Evolutionary conservation across 139 green algal species (phyloP).

Genomic region (Closterium sp.): DNA sequence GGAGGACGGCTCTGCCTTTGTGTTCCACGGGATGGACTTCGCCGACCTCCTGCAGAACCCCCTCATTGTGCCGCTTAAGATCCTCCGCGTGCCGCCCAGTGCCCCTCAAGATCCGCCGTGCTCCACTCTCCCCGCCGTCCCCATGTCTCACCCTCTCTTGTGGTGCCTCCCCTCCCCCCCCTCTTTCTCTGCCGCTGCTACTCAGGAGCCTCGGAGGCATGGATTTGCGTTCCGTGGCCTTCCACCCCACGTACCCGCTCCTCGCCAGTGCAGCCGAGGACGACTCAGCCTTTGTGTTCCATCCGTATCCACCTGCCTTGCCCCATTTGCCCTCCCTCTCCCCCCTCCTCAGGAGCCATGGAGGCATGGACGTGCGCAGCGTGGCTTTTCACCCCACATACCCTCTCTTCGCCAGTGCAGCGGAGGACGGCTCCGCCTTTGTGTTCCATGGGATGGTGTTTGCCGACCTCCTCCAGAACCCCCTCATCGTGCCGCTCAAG

Average conservation of each 20-base stretch:
- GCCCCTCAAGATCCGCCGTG: too few species aligned
- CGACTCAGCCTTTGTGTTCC: slow-evolving; percentile 76
- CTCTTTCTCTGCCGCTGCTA: background rate
- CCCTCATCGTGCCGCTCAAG: slow-evolving; percentile 90
- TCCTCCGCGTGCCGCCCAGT: too few species aligned
- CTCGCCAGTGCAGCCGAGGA: slow-evolving; percentile 85
- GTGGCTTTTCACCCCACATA: slow-evolving; percentile 86
- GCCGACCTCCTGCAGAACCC: slow-evolving; percentile 90
- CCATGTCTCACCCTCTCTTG: background rate
- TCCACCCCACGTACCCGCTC: slow-evolving; percentile 85
- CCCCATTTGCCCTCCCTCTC: background rate
- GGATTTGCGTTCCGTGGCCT: slow-evolving; percentile 72
- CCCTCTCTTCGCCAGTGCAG: slow-evolving; percentile 83
- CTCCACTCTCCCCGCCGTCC: too few species aligned
- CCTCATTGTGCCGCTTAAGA: slow-evolving; percentile 85
- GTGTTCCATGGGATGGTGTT: slow-evolving; percentile 95
- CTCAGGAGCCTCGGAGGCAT: slow-evolving; percentile 60
- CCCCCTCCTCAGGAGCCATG: slow-evolving; percentile 42
- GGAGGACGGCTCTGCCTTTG: slow-evolving; percentile 78
- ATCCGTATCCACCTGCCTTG: slow-evolving; percentile 39
- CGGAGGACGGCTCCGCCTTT: slow-evolving; percentile 80
- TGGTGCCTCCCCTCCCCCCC: background rate
- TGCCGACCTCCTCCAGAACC: slow-evolving; percentile 90
- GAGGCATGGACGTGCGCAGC: slow-evolving; percentile 66
- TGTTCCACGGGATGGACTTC: slow-evolving; percentile 92